Evolutionary conservation across 345 rosid genomes (phyloP).

Genomic region (Clausena lansium): DNA sequence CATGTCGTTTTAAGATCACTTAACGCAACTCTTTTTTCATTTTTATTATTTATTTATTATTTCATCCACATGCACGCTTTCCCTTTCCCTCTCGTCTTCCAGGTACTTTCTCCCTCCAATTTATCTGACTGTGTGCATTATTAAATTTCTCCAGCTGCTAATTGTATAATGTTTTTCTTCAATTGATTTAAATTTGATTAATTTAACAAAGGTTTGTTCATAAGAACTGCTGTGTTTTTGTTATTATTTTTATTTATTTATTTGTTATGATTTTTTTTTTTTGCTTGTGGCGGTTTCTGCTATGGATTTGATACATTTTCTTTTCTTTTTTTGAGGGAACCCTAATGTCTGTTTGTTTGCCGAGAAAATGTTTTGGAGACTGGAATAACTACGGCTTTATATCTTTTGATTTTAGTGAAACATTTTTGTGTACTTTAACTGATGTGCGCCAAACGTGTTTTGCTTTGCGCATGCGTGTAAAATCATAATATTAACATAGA

Average conservation of each 20-base stretch:
- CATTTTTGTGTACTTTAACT: neutral
- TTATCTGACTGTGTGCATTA: neutral
- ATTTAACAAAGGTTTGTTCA: neutral
- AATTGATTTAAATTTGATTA: neutral
- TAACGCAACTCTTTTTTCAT: neutral
- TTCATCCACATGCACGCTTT: slow-evolving; percentile 16
- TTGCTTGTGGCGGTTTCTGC: neutral
- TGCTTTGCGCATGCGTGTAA: neutral
- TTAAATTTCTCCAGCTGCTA: neutral
- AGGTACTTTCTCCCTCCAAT: neutral
- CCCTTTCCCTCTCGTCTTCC: neutral
- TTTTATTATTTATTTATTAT: neutral
- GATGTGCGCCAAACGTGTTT: neutral
- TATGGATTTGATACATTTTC: neutral
- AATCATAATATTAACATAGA: neutral
- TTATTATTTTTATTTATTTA: neutral
- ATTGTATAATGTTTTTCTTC: neutral
- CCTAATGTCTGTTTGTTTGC: slow-evolving; percentile 17
- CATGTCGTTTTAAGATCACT: slow-evolving; percentile 5
- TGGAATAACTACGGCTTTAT: neutral
- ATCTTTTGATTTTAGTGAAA: neutral
- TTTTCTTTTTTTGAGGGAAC: slow-evolving; percentile 11
- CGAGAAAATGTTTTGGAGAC: neutral
- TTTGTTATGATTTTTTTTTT: too few species aligned
- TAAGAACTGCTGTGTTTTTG: neutral